Evolutionary conservation across 2,329 filamentous ascomycete genomes (phyloP), one percentile per base, ranked within the genome.

Genomic region (Diplodia scrobiculata): DNA sequence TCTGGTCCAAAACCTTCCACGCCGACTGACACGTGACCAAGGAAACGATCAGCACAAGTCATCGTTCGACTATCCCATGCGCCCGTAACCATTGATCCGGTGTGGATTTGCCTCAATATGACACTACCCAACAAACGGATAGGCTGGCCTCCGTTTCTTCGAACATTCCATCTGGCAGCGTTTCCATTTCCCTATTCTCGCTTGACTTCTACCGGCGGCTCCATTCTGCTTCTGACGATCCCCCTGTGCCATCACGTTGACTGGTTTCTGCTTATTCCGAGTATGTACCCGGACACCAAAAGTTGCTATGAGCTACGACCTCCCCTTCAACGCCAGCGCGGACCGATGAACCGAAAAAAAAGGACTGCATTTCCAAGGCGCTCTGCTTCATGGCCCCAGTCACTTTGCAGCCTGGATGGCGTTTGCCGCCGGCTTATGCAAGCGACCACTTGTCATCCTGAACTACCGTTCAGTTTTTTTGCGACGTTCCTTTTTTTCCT

Each of bases 341-440:
- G 55, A 41, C 55, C 25, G 21, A 58, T 21, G 32, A 60, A n/a
- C 51, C 29, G 7, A 55, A 60, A 60, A 60, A 48, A 60, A 60
- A 48, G 48, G 55, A 60, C 55, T 60, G 55, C 41, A 48, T 47
- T 27, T 32, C 47, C 19, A 32, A 10, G 13, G 36, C 19, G 55
- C 36, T 25, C 10, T 41, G 10, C 41, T 60, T 47, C 14, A 21
- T 32, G 17, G 38, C 54, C n/a, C 19, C 19, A 32, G 17, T n/a
- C 32, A 38, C 38, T 41, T 6, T 19, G 2, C 4, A 14, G 53
- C 2, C 3, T 34, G 19, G 11, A 58, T 29, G n/a, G 29, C 14
- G 17, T 5, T 21, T 53, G 3, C 25, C 29, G 51, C 48, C 25
- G n/a, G 51, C n/a, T 13, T 17, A 55, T 3, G 51, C 10, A 1